These are phyloP conservation scores for Scenedesmus sp. DNA, from an alignment of 163 green algal species.

Conservation along the genomic window DNA sequence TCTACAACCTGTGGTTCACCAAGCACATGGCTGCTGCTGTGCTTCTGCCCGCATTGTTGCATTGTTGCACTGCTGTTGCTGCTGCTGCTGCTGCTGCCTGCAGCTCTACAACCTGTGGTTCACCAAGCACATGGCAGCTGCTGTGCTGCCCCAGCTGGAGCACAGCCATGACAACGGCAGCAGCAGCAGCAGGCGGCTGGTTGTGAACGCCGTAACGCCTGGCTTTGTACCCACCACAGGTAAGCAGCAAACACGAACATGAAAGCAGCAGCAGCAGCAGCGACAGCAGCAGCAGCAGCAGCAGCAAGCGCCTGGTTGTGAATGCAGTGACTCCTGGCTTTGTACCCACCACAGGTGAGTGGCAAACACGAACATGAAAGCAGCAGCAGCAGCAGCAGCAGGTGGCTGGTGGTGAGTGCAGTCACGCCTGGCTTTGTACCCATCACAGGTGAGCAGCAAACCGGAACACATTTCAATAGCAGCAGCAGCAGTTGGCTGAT, in stretches of 20 bases:
- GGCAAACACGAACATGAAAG: neutral
- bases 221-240: slow-evolving; percentile 39
- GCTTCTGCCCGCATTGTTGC: too few species aligned
- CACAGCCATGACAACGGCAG: neutral
- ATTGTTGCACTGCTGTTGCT: neutral
- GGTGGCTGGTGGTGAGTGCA: neutral
- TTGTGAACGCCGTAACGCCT: slow-evolving; percentile 26
- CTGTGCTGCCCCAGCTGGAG: slow-evolving; percentile 18
- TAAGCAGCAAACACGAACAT: neutral
- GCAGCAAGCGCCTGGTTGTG: neutral
- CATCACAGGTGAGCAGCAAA: neutral
- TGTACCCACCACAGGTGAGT: slow-evolving; percentile 26
- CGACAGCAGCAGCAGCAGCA: neutral
- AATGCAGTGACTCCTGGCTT: slow-evolving; percentile 39
- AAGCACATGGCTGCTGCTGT: too few species aligned
- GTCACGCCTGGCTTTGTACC: slow-evolving; percentile 45
- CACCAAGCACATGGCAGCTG: slow-evolving; percentile 22
- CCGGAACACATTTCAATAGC: neutral
- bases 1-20: too few species aligned
- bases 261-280: neutral
- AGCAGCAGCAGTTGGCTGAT: neutral
- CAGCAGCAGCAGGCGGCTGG: neutral
- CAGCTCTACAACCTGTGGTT: slow-evolving; percentile 30
- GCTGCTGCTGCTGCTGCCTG: neutral
- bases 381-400: neutral